Conservation (phyloP, 225 moss, liverwort and hornwort genomes). For the Physcomitrellopsis africana region DNA sequence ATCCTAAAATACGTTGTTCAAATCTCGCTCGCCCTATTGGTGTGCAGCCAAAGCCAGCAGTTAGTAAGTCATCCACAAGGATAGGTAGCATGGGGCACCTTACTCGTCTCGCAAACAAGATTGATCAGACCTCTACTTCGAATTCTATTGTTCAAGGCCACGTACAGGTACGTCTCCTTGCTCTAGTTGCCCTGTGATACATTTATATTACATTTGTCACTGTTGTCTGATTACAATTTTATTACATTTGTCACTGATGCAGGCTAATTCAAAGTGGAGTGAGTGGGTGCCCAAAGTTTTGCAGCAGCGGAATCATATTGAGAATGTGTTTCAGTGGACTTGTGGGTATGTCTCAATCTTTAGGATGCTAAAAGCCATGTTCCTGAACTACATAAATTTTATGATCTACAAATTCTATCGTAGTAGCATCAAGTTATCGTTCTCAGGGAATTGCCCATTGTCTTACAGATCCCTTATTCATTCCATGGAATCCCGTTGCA, state of each 20-base stretch:
- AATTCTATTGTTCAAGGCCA: conserved; percentile 68
- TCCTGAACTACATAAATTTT: conserved; percentile 3
- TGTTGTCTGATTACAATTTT: conserved; percentile 17
- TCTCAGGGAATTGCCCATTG: not conserved
- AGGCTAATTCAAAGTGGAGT: conserved; percentile 81
- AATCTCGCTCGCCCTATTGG: conserved; percentile 6
- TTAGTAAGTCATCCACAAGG: conserved; percentile 69
- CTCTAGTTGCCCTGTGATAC: not conserved
- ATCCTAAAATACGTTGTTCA: not conserved
- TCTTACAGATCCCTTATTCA: not conserved
- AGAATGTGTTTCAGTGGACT: conserved; percentile 87
- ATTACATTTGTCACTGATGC: conserved; percentile 20
- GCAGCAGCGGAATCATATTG: conserved; percentile 76
- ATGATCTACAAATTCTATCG: not conserved
- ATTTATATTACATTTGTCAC: not conserved
- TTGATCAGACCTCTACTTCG: conserved; percentile 64
- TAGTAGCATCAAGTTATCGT: not conserved
- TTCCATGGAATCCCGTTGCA: not conserved
- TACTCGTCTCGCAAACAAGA: conserved; percentile 84
- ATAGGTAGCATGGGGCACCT: conserved; percentile 98
- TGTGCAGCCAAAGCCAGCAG: conserved; percentile 75
- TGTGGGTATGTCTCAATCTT: conserved; percentile 69
- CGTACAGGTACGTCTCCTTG: conserved; percentile 63
- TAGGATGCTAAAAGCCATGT: not conserved
- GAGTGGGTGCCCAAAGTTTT: conserved; percentile 81